Conservation (phyloP, 345 rosid species). For the Passiflora organensis region DNA sequence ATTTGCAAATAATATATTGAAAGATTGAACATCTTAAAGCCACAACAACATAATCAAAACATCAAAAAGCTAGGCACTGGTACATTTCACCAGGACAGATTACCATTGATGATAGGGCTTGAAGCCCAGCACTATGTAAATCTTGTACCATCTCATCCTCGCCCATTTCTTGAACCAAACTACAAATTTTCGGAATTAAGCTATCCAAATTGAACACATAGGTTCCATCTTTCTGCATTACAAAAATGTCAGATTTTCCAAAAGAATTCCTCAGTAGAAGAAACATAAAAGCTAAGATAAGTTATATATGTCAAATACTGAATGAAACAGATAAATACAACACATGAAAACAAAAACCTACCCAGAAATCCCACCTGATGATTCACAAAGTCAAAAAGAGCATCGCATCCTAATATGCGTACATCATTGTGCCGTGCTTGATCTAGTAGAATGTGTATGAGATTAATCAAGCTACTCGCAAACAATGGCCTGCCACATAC, state of each 20-base stretch:
- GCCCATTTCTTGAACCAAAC: conserved; percentile 54
- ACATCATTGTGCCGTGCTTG: conserved; percentile 53
- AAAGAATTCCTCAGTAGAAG: neutral
- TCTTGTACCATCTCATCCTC: conserved; percentile 37
- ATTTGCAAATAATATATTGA: neutral
- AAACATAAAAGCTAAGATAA: conserved; percentile 1
- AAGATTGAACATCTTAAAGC: neutral
- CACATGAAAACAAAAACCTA: conserved; percentile 6
- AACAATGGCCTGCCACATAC: conserved; percentile 58
- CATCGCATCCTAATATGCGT: conserved; percentile 56
- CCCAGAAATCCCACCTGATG: conserved; percentile 48
- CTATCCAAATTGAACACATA: conserved; percentile 69
- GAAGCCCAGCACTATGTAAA: conserved; percentile 57
- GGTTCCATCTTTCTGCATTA: conserved; percentile 55
- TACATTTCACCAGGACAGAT: neutral
- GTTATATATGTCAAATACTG: neutral
- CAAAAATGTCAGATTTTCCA: conserved; percentile 14
- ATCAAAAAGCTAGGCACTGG: neutral
- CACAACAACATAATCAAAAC: neutral
- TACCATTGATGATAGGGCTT: conserved; percentile 68
- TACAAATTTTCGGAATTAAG: conserved; percentile 57
- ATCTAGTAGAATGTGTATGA: conserved; percentile 60
- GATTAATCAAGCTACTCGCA: conserved; percentile 65
- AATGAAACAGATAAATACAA: conserved; percentile 1
- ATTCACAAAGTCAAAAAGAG: conserved; percentile 61